Base-by-base conservation (phyloP, 208 protist species). In the Giardia muris region DNA sequence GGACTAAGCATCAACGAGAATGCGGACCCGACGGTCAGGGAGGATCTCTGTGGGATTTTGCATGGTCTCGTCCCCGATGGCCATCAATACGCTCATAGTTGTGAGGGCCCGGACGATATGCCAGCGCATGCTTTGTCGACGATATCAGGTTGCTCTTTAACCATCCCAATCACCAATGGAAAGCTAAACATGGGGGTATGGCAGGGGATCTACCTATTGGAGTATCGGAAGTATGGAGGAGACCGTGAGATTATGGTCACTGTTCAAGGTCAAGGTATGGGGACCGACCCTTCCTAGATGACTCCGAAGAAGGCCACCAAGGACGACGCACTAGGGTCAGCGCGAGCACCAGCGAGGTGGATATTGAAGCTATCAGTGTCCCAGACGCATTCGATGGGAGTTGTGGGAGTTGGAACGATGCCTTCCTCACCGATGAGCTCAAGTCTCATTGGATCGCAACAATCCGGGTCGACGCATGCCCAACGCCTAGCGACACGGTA, bases 51-150 rank as follows among this genome's bases (percentile, higher is more conserved):
- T 47, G 45, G n/a, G 2, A 47, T 90, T 39, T 67, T 90, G 87
- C 2, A 2, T 2, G n/a, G 45, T 1, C 2, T 90, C 2, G 87
- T 47, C 10, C 87, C 87, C 30, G 1, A 2, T 2, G 43, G 2
- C 10, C 1, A 4, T 1, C 1, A 90, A 0, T 90, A 47, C 45
- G 43, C 0, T 0, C 87, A 90, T 47, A 47, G n/a, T 46, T 90
- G 48, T n/a, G 87, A 90, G n/a, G 87, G 87, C 19, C 2, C 1
- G n/a, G 87, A 90, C 45, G 87, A 90, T n/a, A 90, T 90, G 87
- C 87, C 87, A 48, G 44, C 43, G 2, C 87, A 90, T n/a, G 2
- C 42, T n/a, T n/a, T 90, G 1, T 90, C 10, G 4, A 2, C 44
- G 1, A 0, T 90, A 43, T 4, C 1, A 0, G 87, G 87, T 43